phyloP scores from a whole-genome alignment of 495 filamentous ascomycete species.

The Daldinia childiae region DNA sequence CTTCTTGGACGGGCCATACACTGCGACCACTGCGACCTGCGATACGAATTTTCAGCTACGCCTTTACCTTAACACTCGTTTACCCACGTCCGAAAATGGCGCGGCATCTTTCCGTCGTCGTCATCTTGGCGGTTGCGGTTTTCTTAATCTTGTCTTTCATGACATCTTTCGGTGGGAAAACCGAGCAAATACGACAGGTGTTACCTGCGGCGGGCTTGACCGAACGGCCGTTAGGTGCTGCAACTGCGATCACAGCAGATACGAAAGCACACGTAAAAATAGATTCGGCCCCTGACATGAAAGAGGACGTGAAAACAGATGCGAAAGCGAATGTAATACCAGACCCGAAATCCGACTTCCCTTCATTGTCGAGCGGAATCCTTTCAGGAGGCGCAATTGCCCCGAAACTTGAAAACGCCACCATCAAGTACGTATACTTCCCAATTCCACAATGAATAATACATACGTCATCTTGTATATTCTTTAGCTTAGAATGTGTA shows the following conservation, averaged over 20 bases:
- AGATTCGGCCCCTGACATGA: not conserved
- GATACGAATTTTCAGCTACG: not conserved
- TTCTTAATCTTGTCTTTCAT: conserved; percentile 45
- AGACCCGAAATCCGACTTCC: conserved; percentile 37
- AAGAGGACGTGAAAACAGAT: conserved; percentile 9
- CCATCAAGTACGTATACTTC: conserved; percentile 77
- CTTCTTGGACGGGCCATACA: not conserved
- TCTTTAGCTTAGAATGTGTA: not conserved
- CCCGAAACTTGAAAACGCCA: conserved; percentile 91
- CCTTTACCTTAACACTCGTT: not conserved
- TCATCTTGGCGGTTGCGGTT: conserved; percentile 43
- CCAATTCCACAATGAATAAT: conserved; percentile 21
- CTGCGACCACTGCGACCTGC: not conserved
- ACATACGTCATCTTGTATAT: conserved; percentile 2
- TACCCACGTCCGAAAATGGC: conserved; percentile 35
- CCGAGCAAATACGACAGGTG: conserved; percentile 33
- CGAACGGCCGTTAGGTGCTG: conserved; percentile 18
- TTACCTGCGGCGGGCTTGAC: conserved; percentile 17
- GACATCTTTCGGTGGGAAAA: conserved; percentile 36
- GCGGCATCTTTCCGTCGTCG: conserved; percentile 44
- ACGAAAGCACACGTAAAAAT: conserved; percentile 1
- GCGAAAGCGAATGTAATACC: conserved; percentile 7
- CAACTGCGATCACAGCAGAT: conserved; percentile 7
- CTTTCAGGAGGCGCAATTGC: conserved; percentile 84
- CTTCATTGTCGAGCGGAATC: conserved; percentile 47